These are phyloP conservation scores for Salvia splendens DNA, from an alignment of 257 asterid species.

Conservation along the genomic window DNA sequence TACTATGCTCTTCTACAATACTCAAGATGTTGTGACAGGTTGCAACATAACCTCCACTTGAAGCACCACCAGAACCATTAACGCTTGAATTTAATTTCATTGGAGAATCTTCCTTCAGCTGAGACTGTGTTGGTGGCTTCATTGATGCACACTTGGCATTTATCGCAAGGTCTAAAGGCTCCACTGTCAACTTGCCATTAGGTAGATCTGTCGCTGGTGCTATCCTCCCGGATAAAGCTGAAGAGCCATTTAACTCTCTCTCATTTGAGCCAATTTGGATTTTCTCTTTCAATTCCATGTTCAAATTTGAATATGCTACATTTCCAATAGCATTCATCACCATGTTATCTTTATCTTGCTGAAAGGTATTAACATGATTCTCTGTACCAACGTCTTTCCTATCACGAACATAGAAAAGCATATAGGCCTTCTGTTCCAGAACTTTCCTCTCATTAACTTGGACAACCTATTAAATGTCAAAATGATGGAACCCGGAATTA, in stretches of 20 bases:
- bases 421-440: slow-evolving; percentile 92
- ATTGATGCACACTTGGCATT: slow-evolving; percentile 34
- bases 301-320: slow-evolving; percentile 43
- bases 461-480: slow-evolving; percentile 58
- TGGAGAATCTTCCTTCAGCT: slow-evolving; percentile 30
- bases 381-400: slow-evolving; percentile 44
- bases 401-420: slow-evolving; percentile 91
- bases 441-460: slow-evolving; percentile 84
- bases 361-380: slow-evolving; percentile 47
- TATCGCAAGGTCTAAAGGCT: slow-evolving; percentile 30
- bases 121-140: slow-evolving; percentile 36
- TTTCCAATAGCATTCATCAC: slow-evolving; percentile 46
- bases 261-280: slow-evolving; percentile 41
- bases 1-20: slow-evolving; percentile 36
- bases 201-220: slow-evolving; percentile 23
- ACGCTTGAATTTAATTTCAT: slow-evolving; percentile 19
- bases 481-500: slow-evolving; percentile 19
- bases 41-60: slow-evolving; percentile 28
- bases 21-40: slow-evolving; percentile 21
- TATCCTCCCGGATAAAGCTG: slow-evolving; percentile 38
- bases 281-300: slow-evolving; percentile 41
- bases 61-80: slow-evolving; percentile 36
- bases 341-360: slow-evolving; percentile 54
- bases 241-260: slow-evolving; percentile 36
- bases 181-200: slow-evolving; percentile 34